Evolutionary conservation across 176 grass and related monocot species (phyloP), one percentile per base, ranked within the genome.

Genomic region (Alopecurus myosuroides): DNA sequence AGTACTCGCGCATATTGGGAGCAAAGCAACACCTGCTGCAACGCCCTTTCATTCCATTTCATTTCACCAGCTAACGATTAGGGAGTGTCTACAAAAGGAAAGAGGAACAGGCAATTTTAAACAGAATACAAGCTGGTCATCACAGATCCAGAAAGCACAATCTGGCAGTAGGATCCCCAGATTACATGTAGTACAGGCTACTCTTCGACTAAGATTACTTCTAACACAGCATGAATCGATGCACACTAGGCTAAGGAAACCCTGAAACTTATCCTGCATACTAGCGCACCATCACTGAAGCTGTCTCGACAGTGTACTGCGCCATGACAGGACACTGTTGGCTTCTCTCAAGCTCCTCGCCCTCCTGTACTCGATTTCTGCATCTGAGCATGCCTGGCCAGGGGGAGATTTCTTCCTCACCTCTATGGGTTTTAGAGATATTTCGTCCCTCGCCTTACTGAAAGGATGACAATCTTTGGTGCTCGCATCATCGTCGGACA

Each of bases 271-370:
- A 79, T 74, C 86, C 80, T 85, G 83, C 81, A 70, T 66, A 85
- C 75, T 82, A 90, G 85, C 33, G 57, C 88, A 74, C 63, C 83
- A 85, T 86, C 35, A 81, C 49, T 88, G 78, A 46, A 91, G 82
- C 29, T 85, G 83, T 62, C 85, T 94, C 56, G 90, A 79, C 90
- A 99, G 71, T 5, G 92, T 88, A 74, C 89, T 96, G 34, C 94
- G 94, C 91, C 97, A 92, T 1, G 97, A 86, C 42, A 94, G 34
- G 78, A 88, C 73, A 5, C 78, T 76, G 9, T 91, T 92, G 45
- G 89, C 82, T 91, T 99, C 97, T 92, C 97, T 94, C 84, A 99
- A 85, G 76, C 97, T 99, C 94, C 94, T 99, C 31, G 93, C 90
- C 69, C 97, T 90, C 87, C 94, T 92, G 81, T 89, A 99, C 61